phyloP scores from a whole-genome alignment of 164 flowering plant species.

The Euptelea pleiosperma region DNA sequence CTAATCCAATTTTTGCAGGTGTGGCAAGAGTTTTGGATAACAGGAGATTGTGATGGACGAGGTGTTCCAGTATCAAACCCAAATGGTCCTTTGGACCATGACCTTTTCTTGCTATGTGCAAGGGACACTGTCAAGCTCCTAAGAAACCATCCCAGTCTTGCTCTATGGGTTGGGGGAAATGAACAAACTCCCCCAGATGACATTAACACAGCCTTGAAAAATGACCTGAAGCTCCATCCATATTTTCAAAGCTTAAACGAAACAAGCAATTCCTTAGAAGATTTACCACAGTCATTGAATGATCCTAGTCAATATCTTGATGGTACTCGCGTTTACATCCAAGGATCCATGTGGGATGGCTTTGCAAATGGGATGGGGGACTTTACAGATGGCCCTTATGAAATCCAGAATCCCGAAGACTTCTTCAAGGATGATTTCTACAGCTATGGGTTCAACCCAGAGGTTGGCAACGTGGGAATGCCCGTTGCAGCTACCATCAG shows the following conservation, averaged over 20 bases:
- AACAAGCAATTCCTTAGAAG: conserved; percentile 20
- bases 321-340: conserved; percentile 82
- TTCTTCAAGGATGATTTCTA: conserved; percentile 79
- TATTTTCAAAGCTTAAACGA: conserved; percentile 31
- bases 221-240: conserved; percentile 77
- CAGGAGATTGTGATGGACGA: conserved; percentile 96
- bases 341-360: conserved; percentile 99
- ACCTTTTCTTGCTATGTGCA: conserved; percentile 83
- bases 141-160: conserved; percentile 94
- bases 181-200: conserved; percentile 92
- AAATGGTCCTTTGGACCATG: conserved; percentile 92
- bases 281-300: conserved; percentile 4
- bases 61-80: conserved; percentile 87
- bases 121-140: conserved; percentile 94
- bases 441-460: conserved; percentile 91
- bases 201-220: conserved; percentile 65
- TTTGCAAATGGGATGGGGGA: conserved; percentile 89
- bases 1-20: conserved; percentile 50
- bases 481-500: conserved; percentile 95
- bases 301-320: conserved; percentile 96
- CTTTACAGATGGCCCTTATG: conserved; percentile 93
- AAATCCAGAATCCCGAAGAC: conserved; percentile 89
- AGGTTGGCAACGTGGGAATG: conserved; percentile 95
- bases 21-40: conserved; percentile 99
- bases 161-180: conserved; percentile 99